Evolutionary conservation across 2,329 filamentous ascomycete species (phyloP).

Genomic region (Calcarisporium arbuscula): DNA sequence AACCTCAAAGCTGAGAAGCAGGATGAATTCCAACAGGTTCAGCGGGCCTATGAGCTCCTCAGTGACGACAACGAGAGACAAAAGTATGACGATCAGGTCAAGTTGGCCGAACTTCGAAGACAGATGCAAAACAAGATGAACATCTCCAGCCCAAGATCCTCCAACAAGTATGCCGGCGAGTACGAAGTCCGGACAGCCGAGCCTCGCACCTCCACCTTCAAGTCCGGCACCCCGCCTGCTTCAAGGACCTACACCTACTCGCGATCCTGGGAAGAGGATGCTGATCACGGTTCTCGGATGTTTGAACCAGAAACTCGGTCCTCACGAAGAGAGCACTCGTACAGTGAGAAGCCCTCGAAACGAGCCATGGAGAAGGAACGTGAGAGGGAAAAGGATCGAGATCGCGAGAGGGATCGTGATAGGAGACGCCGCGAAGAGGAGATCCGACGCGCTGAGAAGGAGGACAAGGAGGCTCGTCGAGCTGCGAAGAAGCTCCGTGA

Average conservation of each 20-base stretch:
- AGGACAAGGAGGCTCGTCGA: slow-evolving; percentile 25
- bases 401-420: slow-evolving; percentile 23
- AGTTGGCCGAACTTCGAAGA: slow-evolving; percentile 59
- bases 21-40: slow-evolving; percentile 85
- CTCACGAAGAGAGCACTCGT: slow-evolving; percentile 41
- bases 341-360: slow-evolving; percentile 38
- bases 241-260: slow-evolving; percentile 28
- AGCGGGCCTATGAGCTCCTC: slow-evolving; percentile 87
- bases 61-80: slow-evolving; percentile 66
- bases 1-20: slow-evolving; percentile 70
- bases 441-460: slow-evolving; percentile 24
- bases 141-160: slow-evolving; percentile 36
- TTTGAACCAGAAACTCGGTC: slow-evolving; percentile 36
- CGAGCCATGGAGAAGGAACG: slow-evolving; percentile 35
- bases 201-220: slow-evolving; percentile 37
- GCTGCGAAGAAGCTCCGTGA: slow-evolving; percentile 27
- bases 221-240: slow-evolving; percentile 24
- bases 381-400: slow-evolving; percentile 27
- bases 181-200: slow-evolving; percentile 47
- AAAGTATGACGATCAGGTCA: slow-evolving; percentile 73
- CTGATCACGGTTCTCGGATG: slow-evolving; percentile 27
- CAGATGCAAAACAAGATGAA: slow-evolving; percentile 38
- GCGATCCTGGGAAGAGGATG: slow-evolving; percentile 43
- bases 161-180: slow-evolving; percentile 27
- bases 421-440: slow-evolving; percentile 24